These are phyloP conservation scores for Bigelowiella natans DNA, from an alignment of 78 protist species.

Conservation along the genomic window DNA sequence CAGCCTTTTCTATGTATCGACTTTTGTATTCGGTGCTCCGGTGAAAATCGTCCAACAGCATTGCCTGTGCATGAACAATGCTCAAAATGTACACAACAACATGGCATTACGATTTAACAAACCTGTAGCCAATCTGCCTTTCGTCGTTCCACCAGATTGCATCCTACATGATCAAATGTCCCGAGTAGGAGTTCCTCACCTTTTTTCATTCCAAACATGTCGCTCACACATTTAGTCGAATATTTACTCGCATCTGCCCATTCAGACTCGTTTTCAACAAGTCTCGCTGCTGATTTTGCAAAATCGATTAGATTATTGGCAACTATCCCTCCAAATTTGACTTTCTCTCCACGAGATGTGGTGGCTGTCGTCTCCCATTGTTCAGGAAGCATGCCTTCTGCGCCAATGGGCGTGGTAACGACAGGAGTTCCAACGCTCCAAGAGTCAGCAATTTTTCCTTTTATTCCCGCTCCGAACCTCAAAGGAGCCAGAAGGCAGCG, in stretches of 20 bases:
- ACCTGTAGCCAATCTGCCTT: neutral
- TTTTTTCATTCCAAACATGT: too few relatives aligned
- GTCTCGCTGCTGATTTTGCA: too few relatives aligned
- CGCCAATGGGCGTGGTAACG: slow-evolving; percentile 11
- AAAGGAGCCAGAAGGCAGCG: slow-evolving; percentile 20
- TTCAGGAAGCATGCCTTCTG: neutral
- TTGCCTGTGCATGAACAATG: neutral
- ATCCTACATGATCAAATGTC: neutral
- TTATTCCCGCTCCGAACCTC: slow-evolving; percentile 32
- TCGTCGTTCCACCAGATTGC: neutral
- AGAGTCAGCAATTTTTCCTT: slow-evolving; percentile 28
- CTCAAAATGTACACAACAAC: neutral
- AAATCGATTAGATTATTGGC: neutral
- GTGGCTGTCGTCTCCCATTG: neutral
- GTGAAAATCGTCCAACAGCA: neutral
- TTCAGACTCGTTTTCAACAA: too few relatives aligned
- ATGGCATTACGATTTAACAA: neutral
- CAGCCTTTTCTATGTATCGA: neutral
- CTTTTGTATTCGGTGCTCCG: neutral
- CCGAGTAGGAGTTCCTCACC: neutral
- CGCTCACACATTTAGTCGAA: too few relatives aligned
- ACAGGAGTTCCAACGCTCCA: slow-evolving; percentile 21
- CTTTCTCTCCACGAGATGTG: too few relatives aligned
- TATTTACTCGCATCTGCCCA: too few relatives aligned
- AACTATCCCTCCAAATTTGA: too few relatives aligned